These are phyloP conservation scores for Cryptococcus deneoformans DNA, from an alignment of 1,284 basidiomycete species.

Conservation along the genomic window DNA sequence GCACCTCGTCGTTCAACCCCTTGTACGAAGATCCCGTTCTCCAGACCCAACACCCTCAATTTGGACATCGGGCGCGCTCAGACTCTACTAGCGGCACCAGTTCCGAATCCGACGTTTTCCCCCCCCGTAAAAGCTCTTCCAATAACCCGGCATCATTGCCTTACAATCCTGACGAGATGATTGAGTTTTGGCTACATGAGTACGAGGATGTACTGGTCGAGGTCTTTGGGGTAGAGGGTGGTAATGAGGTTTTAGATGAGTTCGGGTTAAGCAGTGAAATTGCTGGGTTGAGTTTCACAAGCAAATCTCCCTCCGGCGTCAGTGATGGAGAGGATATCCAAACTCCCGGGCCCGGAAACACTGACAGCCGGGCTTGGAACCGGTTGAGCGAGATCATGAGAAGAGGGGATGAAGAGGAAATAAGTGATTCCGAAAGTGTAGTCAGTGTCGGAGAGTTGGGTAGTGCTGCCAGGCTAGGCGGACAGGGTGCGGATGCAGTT, in stretches of 20 bases:
- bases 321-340: conserved; percentile 4
- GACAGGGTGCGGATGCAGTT: conserved; percentile 54
- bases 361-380: conserved; percentile 34
- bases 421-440: conserved; percentile 87
- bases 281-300: background rate
- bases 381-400: conserved; percentile 42
- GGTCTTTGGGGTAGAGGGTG: conserved; percentile 48
- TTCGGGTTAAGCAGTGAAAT: conserved; percentile 7
- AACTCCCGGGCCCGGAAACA: conserved; percentile 9
- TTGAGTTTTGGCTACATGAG: conserved; percentile 55
- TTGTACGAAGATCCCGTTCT: conserved; percentile 29
- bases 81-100: background rate
- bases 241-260: conserved; percentile 24
- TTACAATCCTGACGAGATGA: conserved; percentile 54
- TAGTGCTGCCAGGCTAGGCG: conserved; percentile 64
- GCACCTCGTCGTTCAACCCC: conserved; percentile 24
- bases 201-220: conserved; percentile 56
- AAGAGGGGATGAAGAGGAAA: conserved; percentile 45
- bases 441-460: conserved; percentile 82
- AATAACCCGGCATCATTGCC: conserved; percentile 23
- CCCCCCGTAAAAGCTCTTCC: conserved; percentile 41
- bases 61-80: conserved; percentile 1
- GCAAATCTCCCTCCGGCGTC: background rate
- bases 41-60: conserved; percentile 2
- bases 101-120: conserved; percentile 53